Conservation (phyloP, 2,329 filamentous ascomycete species). For the Juglanconis oblonga region DNA sequence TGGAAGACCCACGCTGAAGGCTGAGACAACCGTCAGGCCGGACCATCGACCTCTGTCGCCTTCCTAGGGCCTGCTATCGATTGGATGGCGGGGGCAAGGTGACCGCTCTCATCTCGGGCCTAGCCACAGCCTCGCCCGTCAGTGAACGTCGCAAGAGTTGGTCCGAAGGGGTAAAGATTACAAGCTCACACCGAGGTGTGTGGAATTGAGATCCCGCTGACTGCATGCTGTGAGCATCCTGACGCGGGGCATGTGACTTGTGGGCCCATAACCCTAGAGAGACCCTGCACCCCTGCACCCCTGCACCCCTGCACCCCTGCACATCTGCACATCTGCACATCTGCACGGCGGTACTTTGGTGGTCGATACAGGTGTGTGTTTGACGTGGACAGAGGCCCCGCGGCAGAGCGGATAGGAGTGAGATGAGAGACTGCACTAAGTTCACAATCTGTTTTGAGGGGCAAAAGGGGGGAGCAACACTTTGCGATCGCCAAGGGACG, state of each 20-base stretch:
- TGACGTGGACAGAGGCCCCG: neutral
- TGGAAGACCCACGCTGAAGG: neutral
- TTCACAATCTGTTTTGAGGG: neutral
- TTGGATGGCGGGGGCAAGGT: neutral
- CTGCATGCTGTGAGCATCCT: neutral
- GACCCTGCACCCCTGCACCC: too few species aligned
- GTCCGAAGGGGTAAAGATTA: neutral
- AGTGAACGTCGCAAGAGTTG: neutral
- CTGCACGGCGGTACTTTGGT: neutral
- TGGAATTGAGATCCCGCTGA: neutral
- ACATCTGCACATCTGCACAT: neutral
- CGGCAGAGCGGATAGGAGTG: too few species aligned
- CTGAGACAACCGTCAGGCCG: neutral
- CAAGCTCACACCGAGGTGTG: neutral
- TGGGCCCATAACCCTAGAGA: neutral
- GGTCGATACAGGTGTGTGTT: neutral
- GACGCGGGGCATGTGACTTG: neutral
- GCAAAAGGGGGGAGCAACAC: slow-evolving; percentile 4
- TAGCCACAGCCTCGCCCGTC: slow-evolving; percentile 1
- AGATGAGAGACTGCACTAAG: neutral
- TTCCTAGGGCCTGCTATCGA: neutral
- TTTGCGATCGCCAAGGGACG: slow-evolving; percentile 16
- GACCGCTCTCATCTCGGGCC: neutral
- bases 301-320: neutral
- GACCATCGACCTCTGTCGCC: neutral